phyloP scores from a whole-genome alignment of 257 asterid genomes.

The Solanum lycopersicoides region DNA sequence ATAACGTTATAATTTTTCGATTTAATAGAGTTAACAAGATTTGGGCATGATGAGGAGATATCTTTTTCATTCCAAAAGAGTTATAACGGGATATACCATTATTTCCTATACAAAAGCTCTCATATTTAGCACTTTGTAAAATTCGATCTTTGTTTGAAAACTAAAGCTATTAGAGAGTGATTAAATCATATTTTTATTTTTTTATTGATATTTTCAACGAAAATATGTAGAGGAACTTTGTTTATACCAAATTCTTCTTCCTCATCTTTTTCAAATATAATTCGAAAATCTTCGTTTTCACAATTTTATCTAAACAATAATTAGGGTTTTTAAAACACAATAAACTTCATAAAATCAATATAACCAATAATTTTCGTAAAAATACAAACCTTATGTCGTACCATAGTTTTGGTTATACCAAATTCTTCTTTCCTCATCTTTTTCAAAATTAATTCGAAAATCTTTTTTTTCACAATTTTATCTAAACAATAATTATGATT shows the following conservation, averaged over 20 bases:
- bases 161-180: no score
- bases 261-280: background rate
- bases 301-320: background rate
- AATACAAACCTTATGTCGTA: background rate
- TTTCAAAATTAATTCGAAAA: no score
- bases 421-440: background rate
- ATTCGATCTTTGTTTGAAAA: no score
- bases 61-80: background rate
- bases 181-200: no score
- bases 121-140: background rate
- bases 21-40: background rate
- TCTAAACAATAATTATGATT: background rate
- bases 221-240: background rate
- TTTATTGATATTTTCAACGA: no score
- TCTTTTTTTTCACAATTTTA: no score
- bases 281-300: no score
- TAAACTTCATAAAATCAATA: background rate
- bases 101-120: background rate
- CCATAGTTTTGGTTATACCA: no score
- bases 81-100: background rate
- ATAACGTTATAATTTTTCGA: no score
- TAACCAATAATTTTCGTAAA: background rate
- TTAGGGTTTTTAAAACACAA: no score
- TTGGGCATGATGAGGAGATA: no score
- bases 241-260: no score